These are phyloP conservation scores for Sphenostylis stenocarpa DNA, from an alignment of 306 rosid species.

Conservation along the genomic window DNA sequence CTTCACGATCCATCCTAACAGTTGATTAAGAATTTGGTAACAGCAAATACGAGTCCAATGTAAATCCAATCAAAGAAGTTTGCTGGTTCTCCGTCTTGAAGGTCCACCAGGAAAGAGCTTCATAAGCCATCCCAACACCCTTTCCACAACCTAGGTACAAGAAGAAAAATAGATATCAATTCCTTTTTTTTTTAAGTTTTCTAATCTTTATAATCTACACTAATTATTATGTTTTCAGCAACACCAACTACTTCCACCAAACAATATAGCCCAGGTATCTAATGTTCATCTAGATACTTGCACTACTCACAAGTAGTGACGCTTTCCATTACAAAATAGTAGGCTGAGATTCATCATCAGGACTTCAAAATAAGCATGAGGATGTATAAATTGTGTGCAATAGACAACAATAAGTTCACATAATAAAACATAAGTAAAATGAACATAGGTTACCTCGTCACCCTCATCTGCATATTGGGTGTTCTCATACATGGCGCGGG, in stretches of 20 bases:
- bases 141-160: conserved; percentile 81
- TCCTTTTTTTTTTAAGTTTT: conserved; percentile 12
- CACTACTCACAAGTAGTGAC: not conserved
- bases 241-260: not conserved
- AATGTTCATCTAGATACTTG: not conserved
- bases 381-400: conserved; percentile 3
- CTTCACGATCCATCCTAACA: conserved; percentile 68
- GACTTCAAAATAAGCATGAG: not conserved
- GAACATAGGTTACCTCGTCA: conserved; percentile 67
- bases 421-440: not conserved
- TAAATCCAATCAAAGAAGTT: conserved; percentile 61
- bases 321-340: conserved; percentile 1
- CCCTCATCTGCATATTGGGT: conserved; percentile 89
- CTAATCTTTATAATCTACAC: not conserved
- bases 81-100: conserved; percentile 85
- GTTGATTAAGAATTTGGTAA: conserved; percentile 23
- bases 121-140: conserved; percentile 99
- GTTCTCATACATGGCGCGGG: conserved; percentile 49
- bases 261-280: not conserved
- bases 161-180: conserved; percentile 26
- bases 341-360: not conserved
- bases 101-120: conserved; percentile 96
- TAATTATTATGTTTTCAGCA: conserved; percentile 7
- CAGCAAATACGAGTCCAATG: conserved; percentile 34
- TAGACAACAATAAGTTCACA: not conserved